Base-by-base conservation (phyloP, 352 stramenopile genomes). In the Phytophthora sojae region DNA sequence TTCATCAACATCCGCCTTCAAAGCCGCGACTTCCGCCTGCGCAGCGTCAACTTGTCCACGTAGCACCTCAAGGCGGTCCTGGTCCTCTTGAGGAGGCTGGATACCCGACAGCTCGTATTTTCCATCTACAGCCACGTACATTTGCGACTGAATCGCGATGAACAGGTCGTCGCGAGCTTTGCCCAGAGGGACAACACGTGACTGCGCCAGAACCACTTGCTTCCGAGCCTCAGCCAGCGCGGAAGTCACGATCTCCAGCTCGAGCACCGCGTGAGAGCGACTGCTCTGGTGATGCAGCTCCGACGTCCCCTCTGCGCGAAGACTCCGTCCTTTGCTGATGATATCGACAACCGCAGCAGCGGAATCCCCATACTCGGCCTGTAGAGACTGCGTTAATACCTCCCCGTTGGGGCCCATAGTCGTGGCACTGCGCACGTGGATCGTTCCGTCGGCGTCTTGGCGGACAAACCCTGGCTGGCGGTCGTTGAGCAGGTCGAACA, bases 211-310 rank as follows among this genome's bases (percentile, higher is more conserved):
- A 0, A 60, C 73, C 3, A 86, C 55, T 32, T 76, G 64, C 15
- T 68, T 23, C 0, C 82, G 75, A 4, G 80, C 73, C 23, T 55
- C n/a, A 11, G 81, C 73, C 1, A 90, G 68, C 49, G 67, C 72
- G 0, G 56, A 25, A 3, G 79, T 85, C 51, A 89, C 82, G 26
- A 89, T 73, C 53, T 89, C 82, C n/a, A 89, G 64, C 71, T 89
- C 79, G 0, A 89, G 45, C 2, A 90, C 66, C 2, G 79, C 82
- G 56, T 88, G 79, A 5, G 79, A 90, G 3, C 80, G 73, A 47
- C 77, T 86, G 57, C 82, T 90, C 49, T 82, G 76, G 5, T 60
- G 25, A 59, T 90, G 82, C 11, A 90, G 69, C 62, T 90, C 81
- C 2, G 80, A 90, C 0, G 81, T 90, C 11, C 82, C 80, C 9